Conservation (phyloP, 2,329 filamentous ascomycete species). For the Stachybotrys chartarum region DNA sequence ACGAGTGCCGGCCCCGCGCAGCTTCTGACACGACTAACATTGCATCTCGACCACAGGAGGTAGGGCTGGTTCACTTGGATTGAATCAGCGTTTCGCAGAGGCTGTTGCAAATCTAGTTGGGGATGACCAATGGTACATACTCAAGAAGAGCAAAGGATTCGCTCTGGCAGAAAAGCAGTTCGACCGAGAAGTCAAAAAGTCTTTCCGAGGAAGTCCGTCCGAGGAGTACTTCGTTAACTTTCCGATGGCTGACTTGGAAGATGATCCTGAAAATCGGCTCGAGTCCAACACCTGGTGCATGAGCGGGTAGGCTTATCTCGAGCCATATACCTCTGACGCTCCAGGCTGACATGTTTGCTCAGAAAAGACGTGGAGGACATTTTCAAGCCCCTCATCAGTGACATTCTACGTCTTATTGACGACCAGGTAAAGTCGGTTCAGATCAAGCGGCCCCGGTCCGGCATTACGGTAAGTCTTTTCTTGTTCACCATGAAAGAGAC, state of each 20-base stretch:
- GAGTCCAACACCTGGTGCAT: constrained; percentile 9
- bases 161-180: constrained; percentile 8
- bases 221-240: constrained; percentile 12
- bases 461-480: constrained; percentile 4
- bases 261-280: constrained; percentile 6
- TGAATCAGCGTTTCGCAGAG: constrained; percentile 12
- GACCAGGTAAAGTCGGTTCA: constrained; percentile 9
- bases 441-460: constrained; percentile 3
- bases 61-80: constrained; percentile 14
- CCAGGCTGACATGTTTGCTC: not conserved
- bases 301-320: constrained; percentile 5
- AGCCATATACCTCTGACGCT: not conserved
- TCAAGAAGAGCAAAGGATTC: constrained; percentile 7
- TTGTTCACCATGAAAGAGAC: not conserved
- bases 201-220: constrained; percentile 6
- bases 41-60: constrained; percentile 5
- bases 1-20: not conserved
- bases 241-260: constrained; percentile 9
- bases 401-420: constrained; percentile 10
- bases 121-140: constrained; percentile 4
- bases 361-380: constrained; percentile 3
- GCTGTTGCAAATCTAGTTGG: constrained; percentile 10
- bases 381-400: constrained; percentile 12
- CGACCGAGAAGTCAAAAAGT: constrained; percentile 11
- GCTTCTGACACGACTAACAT: not conserved